A percentile compares a stretch with the other conserved stretches of the same genome.
phyloP scores from a whole-genome alignment of 2,329 filamentous ascomycete genomes.

The Aureobasidium melanogenum region DNA sequence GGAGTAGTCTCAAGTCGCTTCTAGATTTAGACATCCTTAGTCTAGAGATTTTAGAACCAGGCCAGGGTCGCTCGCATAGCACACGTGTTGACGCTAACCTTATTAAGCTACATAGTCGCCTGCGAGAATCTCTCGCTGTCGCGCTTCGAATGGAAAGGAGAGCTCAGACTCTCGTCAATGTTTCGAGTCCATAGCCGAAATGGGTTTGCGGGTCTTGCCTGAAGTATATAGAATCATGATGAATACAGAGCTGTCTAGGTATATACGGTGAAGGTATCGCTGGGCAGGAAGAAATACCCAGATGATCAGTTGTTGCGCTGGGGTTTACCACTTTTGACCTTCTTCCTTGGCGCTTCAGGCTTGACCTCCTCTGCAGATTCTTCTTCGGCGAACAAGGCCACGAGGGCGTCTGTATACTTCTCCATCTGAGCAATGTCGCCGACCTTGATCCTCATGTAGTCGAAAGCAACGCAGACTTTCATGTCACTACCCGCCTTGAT shows the following conservation, averaged over 20 bases:
- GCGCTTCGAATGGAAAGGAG: too few species aligned
- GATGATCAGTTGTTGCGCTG: conserved; percentile 6
- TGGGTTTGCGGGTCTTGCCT: too few species aligned
- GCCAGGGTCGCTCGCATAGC: not conserved
- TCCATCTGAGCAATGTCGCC: conserved; percentile 61
- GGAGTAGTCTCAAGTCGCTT: too few species aligned
- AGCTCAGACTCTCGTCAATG: too few species aligned
- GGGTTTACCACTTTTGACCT: not conserved
- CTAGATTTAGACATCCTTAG: too few species aligned
- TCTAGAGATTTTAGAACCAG: too few species aligned
- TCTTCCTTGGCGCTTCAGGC: not conserved
- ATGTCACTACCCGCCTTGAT: conserved; percentile 41
- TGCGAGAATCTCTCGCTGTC: not conserved
- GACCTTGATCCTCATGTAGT: conserved; percentile 66
- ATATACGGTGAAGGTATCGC: not conserved
- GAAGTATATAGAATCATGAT: too few species aligned
- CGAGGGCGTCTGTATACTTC: conserved; percentile 51
- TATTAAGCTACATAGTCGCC: not conserved
- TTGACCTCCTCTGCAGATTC: conserved; percentile 20
- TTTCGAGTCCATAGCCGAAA: too few species aligned
- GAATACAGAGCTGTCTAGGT: not conserved
- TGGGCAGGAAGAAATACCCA: not conserved
- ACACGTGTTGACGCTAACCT: not conserved
- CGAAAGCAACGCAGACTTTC: conserved; percentile 65
- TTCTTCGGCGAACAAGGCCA: conserved; percentile 46